Base-by-base conservation (phyloP, 2,329 filamentous ascomycete genomes). In the Fusarium citri region DNA sequence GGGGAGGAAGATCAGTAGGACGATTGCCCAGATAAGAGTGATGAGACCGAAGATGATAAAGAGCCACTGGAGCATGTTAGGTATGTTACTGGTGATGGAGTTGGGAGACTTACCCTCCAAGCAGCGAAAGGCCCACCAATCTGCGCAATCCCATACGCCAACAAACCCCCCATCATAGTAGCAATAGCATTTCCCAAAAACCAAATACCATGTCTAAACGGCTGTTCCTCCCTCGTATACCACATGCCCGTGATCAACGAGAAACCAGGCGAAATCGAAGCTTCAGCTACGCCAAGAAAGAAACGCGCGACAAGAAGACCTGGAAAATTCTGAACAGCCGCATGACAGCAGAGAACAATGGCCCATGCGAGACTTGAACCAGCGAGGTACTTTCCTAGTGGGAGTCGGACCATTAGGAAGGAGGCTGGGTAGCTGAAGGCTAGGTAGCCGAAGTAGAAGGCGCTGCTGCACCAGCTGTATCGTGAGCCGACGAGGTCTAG, bases 191-290 rank as follows among this genome's bases (percentile, higher is more conserved):
- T 74, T 0, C 72, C 72, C 8, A 73, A n/a, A 14, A 74, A 74
- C 72, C 69, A 74, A 5, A 73, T 67, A 5, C 72, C 72, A 6
- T 74, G 72, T 22, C 72, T 43, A 11, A 74, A 68, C 14, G 72
- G 72, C 5, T 74, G 69, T 4, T 74, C 72, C 5, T 74, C 72
- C 0, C 72, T 68, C 1, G 53, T 71, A 3, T 74, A 74, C 72
- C 72, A 74, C 72, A 74, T 74, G 5, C 72, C 72, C 14, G 72
- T 74, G 4, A 74, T 73, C 8, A 74, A 40, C 0, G 67, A 69
- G 12, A 74, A 73, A 0, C 69, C 72, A 1, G 72, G 72, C 0
- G 72, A 72, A 11, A 74, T 74, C 5, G 72, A 74, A 11, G 72
- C 72, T 10, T 74, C 72, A 3, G 72, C 72, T 7, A 63, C 69